Conservation (phyloP, 495 filamentous ascomycete genomes). For the Podospora conica region DNA sequence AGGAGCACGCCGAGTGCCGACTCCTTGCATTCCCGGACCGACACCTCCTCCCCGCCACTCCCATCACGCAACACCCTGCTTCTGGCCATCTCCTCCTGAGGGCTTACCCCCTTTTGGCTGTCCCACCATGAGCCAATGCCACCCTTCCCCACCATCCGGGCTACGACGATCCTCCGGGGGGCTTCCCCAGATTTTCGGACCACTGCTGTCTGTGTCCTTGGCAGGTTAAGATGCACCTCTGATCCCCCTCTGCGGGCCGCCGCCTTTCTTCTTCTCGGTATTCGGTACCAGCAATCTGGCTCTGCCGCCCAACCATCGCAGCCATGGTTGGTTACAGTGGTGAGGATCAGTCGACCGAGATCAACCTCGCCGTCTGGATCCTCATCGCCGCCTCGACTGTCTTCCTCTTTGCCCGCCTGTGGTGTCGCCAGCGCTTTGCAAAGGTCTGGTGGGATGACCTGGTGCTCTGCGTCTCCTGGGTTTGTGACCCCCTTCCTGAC, state of each 20-base stretch:
- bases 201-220: background rate
- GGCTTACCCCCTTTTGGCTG: background rate
- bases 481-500: background rate
- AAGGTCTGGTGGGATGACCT: slow-evolving; percentile 16
- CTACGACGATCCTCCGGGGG: background rate
- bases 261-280: background rate
- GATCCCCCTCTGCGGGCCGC: background rate
- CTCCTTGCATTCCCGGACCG: background rate
- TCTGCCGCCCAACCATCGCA: background rate
- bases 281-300: background rate
- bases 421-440: slow-evolving; percentile 13
- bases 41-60: background rate
- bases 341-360: slow-evolving; percentile 11
- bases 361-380: slow-evolving; percentile 19
- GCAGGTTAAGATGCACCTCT: background rate
- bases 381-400: slow-evolving; percentile 11
- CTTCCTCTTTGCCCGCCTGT: slow-evolving; percentile 16
- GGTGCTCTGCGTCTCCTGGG: slow-evolving; percentile 15
- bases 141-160: background rate
- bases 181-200: background rate
- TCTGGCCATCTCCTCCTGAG: background rate
- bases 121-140: background rate
- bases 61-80: background rate
- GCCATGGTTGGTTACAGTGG: slow-evolving; percentile 10
- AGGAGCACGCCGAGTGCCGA: background rate